Evolutionary conservation across 306 rosid genomes (phyloP).

Genomic region (Begonia peltatifolia): DNA sequence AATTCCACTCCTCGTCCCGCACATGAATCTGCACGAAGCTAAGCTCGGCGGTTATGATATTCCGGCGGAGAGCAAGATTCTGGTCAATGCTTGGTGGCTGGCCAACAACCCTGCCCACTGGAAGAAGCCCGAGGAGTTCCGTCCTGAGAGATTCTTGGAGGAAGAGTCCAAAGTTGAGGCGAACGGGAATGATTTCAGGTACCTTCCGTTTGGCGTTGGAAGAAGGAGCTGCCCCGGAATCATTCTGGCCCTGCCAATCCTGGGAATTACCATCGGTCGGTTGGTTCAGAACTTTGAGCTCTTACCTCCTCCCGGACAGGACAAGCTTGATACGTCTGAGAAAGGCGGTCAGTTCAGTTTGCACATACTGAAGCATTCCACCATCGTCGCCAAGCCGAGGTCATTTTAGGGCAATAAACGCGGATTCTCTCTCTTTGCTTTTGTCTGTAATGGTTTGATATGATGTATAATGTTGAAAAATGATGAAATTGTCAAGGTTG

Average conservation of each 20-base stretch:
- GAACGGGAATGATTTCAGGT: slow-evolving; percentile 74
- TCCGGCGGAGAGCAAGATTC: slow-evolving; percentile 73
- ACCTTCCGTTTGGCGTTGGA: slow-evolving; percentile 81
- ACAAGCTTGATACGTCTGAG: slow-evolving; percentile 53
- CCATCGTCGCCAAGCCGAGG: slow-evolving; percentile 54
- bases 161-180: slow-evolving; percentile 73
- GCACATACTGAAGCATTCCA: slow-evolving; percentile 75
- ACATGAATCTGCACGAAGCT: slow-evolving; percentile 77
- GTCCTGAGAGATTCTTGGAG: slow-evolving; percentile 76
- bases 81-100: slow-evolving; percentile 81
- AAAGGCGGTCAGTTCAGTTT: slow-evolving; percentile 83
- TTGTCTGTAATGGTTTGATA: no score
- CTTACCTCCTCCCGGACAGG: slow-evolving; percentile 63
- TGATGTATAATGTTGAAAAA: no score
- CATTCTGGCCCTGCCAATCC: slow-evolving; percentile 65
- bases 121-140: slow-evolving; percentile 62
- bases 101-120: slow-evolving; percentile 79
- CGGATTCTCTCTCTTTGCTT: no score
- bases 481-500: no score
- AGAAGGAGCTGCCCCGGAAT: slow-evolving; percentile 89
- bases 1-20: slow-evolving; percentile 73
- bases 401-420: neutral
- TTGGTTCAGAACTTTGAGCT: slow-evolving; percentile 72
- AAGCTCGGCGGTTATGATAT: slow-evolving; percentile 60
- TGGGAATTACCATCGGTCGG: slow-evolving; percentile 67